Evolutionary conservation across 257 asterid genomes (phyloP).

Genomic region (Primulina tabacum): DNA sequence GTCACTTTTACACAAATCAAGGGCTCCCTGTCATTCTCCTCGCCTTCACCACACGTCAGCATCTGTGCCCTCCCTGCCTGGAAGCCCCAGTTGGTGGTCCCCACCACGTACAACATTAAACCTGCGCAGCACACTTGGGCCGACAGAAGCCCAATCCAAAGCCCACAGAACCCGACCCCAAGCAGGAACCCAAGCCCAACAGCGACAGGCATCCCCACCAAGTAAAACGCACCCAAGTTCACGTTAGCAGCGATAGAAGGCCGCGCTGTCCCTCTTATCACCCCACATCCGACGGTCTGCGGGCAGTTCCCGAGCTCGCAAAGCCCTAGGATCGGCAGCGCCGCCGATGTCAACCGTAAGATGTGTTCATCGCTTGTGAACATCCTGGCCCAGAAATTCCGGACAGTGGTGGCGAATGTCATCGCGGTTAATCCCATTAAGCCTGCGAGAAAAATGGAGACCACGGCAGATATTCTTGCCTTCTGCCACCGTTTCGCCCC

Average conservation of each 20-base stretch:
- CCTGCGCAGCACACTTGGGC: constrained; percentile 86
- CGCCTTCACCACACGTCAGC: constrained; percentile 51
- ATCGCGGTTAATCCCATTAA: constrained; percentile 58
- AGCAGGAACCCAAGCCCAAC: constrained; percentile 56
- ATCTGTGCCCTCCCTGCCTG: constrained; percentile 64
- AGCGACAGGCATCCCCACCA: constrained; percentile 83
- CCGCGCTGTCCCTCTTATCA: constrained; percentile 75
- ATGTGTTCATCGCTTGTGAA: constrained; percentile 49
- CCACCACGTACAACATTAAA: constrained; percentile 73
- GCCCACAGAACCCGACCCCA: constrained; percentile 68
- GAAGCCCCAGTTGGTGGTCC: constrained; percentile 68
- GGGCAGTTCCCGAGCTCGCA: constrained; percentile 93
- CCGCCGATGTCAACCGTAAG: constrained; percentile 55
- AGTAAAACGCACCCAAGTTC: constrained; percentile 75
- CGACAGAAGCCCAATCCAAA: constrained; percentile 70
- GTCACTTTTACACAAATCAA: constrained; percentile 60
- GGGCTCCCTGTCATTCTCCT: constrained; percentile 43
- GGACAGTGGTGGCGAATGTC: constrained; percentile 46
- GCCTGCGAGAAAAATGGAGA: constrained; percentile 45
- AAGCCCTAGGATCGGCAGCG: constrained; percentile 69
- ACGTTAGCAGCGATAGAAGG: constrained; percentile 75
- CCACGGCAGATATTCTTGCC: constrained; percentile 50
- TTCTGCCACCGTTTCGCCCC: constrained; percentile 65
- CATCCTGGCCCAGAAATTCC: constrained; percentile 60
- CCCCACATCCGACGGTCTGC: constrained; percentile 86